Evolutionary conservation across 2,329 filamentous ascomycete species (phyloP).

Genomic region (Colletotrichum chrysophilum): DNA sequence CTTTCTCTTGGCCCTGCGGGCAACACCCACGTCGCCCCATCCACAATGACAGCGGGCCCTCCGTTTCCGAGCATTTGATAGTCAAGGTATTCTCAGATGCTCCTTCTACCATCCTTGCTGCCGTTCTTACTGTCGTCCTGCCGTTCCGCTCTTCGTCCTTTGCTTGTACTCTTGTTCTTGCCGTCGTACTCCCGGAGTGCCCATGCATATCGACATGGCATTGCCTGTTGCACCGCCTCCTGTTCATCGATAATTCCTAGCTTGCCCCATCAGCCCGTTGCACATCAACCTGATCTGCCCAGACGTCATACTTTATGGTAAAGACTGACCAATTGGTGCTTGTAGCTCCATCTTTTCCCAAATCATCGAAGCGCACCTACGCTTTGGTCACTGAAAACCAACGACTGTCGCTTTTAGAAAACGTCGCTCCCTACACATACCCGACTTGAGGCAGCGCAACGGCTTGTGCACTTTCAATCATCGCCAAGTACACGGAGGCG

Average conservation of each 20-base stretch:
- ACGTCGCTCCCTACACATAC: not conserved
- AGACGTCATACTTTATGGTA: not conserved
- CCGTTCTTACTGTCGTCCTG: not conserved
- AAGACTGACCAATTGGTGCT: not conserved
- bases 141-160: not conserved
- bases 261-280: slow-evolving; percentile 7
- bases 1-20: not conserved
- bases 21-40: slow-evolving; percentile 4
- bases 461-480: not conserved
- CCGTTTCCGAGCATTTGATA: not conserved
- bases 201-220: not conserved
- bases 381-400: not conserved
- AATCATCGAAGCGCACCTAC: not conserved
- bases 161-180: not conserved
- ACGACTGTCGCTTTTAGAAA: not conserved
- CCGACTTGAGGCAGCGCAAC: not conserved
- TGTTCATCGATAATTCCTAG: not conserved
- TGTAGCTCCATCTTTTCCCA: not conserved
- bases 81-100: not conserved
- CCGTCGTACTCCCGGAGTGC: not conserved
- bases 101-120: not conserved
- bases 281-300: not conserved
- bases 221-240: not conserved
- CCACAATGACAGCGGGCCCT: not conserved
- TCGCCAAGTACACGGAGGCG: slow-evolving; percentile 19